phyloP scores from a whole-genome alignment of 768 basidiomycete species.

The Podaxis carcinomalis region DNA sequence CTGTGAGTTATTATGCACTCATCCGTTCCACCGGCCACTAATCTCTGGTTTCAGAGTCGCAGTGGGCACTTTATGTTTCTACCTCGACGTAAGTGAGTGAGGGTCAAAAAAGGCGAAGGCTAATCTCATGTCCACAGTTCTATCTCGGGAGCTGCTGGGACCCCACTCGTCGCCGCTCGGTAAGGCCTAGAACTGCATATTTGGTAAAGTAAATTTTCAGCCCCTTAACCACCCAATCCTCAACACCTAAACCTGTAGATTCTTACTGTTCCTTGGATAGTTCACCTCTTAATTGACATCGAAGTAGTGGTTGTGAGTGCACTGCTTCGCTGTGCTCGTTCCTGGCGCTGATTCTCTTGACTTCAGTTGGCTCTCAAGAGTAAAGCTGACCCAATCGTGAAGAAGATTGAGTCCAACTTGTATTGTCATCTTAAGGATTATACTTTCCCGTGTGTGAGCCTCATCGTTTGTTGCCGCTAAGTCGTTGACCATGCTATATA shows the following conservation, averaged over 20 bases:
- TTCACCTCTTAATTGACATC: neutral
- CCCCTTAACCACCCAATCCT: no score
- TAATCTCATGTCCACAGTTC: neutral
- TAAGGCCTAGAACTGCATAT: neutral
- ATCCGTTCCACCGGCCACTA: neutral
- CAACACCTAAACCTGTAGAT: neutral
- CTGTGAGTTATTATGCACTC: neutral
- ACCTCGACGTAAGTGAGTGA: slow-evolving; percentile 1
- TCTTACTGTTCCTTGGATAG: neutral
- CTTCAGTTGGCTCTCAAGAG: neutral
- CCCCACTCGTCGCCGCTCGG: neutral
- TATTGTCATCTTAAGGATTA: slow-evolving; percentile 8
- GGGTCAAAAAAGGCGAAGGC: no score
- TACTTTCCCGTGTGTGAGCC: neutral
- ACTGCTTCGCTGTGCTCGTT: neutral
- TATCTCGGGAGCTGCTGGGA: slow-evolving; percentile 6
- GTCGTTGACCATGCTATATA: neutral
- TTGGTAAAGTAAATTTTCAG: neutral
- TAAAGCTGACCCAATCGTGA: neutral
- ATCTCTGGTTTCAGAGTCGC: neutral
- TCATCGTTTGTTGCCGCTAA: neutral
- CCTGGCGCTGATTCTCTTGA: neutral
- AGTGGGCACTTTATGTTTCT: slow-evolving; percentile 7
- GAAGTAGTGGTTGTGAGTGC: slow-evolving; percentile 8
- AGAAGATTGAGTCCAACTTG: slow-evolving; percentile 4